phyloP scores from a whole-genome alignment of 495 filamentous ascomycete species.

The Aspergillus carlsbadensis region DNA sequence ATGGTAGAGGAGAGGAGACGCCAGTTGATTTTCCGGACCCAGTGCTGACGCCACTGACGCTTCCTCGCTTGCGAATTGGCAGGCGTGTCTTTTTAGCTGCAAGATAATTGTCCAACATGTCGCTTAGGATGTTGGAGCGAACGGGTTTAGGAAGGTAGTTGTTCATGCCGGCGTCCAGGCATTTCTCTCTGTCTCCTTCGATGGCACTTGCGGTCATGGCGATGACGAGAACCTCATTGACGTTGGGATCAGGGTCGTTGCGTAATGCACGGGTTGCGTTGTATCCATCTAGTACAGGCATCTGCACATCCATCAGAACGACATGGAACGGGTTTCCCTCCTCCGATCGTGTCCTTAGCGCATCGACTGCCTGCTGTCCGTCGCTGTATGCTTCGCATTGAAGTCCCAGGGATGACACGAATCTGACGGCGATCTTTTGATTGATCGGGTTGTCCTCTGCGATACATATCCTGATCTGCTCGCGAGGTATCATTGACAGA shows the following conservation, averaged over 20 bases:
- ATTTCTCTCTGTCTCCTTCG: constrained; percentile 88
- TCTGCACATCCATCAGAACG: constrained; percentile 93
- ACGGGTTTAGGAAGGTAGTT: constrained; percentile 94
- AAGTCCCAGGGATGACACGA: constrained; percentile 80
- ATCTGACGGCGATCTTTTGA: constrained; percentile 86
- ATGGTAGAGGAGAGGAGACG: constrained; percentile 27
- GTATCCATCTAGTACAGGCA: constrained; percentile 93
- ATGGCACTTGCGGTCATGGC: constrained; percentile 94
- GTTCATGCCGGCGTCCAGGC: constrained; percentile 90
- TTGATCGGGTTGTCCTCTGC: constrained; percentile 93
- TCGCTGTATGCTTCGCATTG: constrained; percentile 82
- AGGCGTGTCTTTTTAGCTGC: constrained; percentile 47
- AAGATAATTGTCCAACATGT: constrained; percentile 71
- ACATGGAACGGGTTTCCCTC: constrained; percentile 70
- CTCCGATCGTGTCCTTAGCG: constrained; percentile 65
- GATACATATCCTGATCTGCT: constrained; percentile 80
- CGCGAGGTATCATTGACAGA: constrained; percentile 68
- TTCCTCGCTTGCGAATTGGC: constrained; percentile 35
- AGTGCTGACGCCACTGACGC: constrained; percentile 30
- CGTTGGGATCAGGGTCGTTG: constrained; percentile 66
- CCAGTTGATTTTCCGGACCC: constrained; percentile 38
- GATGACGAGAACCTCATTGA: constrained; percentile 78
- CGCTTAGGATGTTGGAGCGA: constrained; percentile 66
- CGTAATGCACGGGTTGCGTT: constrained; percentile 82
- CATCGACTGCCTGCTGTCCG: constrained; percentile 81